A percentile compares a stretch with the other conserved stretches of the same genome.
phyloP scores from a whole-genome alignment of 768 basidiomycete genomes.

The Filobasidium wieringae region DNA sequence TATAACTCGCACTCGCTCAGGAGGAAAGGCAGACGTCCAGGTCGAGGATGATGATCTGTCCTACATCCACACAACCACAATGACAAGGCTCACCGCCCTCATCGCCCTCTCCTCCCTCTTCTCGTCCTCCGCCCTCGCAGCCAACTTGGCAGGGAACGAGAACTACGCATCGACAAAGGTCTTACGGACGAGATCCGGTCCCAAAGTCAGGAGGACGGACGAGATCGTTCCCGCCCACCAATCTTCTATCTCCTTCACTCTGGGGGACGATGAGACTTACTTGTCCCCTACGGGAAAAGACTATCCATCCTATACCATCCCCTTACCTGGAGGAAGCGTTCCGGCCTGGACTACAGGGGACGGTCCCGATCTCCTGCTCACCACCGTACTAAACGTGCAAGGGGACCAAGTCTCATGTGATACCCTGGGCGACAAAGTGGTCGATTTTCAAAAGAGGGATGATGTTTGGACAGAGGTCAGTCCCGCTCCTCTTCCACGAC shows the following conservation, averaged over 20 bases:
- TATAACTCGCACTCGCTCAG: no score
- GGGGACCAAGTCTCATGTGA: slow-evolving; percentile 20
- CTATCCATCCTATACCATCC: slow-evolving; percentile 17
- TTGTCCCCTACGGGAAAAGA: slow-evolving; percentile 16
- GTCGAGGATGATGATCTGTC: no score
- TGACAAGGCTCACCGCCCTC: no score
- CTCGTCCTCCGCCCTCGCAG: background rate
- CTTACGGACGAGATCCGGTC: background rate
- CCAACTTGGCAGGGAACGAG: slow-evolving; percentile 8
- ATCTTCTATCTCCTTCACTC: slow-evolving; percentile 16
- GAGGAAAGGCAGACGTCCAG: no score
- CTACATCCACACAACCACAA: no score
- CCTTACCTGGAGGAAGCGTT: slow-evolving; percentile 1
- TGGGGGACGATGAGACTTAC: slow-evolving; percentile 14
- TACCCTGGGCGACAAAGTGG: slow-evolving; percentile 16
- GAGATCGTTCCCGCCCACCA: slow-evolving; percentile 7
- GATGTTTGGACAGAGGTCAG: slow-evolving; percentile 29
- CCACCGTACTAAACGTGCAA: slow-evolving; percentile 22
- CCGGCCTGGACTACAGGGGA: background rate
- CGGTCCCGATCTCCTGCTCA: slow-evolving; percentile 1
- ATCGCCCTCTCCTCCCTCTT: slow-evolving; percentile 1
- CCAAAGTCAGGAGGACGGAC: background rate
- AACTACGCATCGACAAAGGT: background rate
- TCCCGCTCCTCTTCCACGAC: background rate
- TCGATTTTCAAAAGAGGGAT: slow-evolving; percentile 13